phyloP scores from a whole-genome alignment of 768 basidiomycete species.

The Psilocybe cubensis region DNA sequence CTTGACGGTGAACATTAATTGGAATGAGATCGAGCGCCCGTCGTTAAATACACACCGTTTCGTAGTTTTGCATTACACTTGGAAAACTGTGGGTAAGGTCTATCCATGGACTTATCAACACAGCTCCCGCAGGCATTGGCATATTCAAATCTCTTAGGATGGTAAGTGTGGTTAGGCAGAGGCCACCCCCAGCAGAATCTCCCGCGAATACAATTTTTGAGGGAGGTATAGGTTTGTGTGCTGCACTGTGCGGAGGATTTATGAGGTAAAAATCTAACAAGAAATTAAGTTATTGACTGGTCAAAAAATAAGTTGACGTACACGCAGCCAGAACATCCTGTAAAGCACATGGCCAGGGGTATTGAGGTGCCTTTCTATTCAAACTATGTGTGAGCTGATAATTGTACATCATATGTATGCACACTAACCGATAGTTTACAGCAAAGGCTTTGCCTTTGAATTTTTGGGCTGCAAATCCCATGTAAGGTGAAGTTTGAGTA shows the following conservation, averaged over 20 bases:
- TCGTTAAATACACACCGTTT: conserved; percentile 46
- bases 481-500: neutral
- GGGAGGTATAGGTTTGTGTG: conserved; percentile 65
- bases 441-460: conserved; percentile 71
- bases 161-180: conserved; percentile 63
- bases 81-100: conserved; percentile 89
- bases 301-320: conserved; percentile 27
- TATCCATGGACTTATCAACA: conserved; percentile 82
- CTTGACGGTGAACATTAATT: conserved; percentile 33
- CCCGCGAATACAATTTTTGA: conserved; percentile 78
- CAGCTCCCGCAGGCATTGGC: conserved; percentile 74
- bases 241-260: conserved; percentile 62
- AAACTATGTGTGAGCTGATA: conserved; percentile 14
- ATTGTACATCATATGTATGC: neutral
- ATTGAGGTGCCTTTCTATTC: conserved; percentile 76
- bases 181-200: conserved; percentile 77
- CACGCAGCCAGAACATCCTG: conserved; percentile 81
- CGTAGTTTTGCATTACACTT: conserved; percentile 67
- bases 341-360: conserved; percentile 79
- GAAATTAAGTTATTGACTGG: neutral
- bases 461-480: conserved; percentile 54
- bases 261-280: conserved; percentile 72
- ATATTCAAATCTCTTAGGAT: conserved; percentile 71
- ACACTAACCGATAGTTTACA: conserved; percentile 52
- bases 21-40: neutral